Evolutionary conservation across 352 stramenopile species (phyloP).

Genomic region (Pythium insidiosum): DNA sequence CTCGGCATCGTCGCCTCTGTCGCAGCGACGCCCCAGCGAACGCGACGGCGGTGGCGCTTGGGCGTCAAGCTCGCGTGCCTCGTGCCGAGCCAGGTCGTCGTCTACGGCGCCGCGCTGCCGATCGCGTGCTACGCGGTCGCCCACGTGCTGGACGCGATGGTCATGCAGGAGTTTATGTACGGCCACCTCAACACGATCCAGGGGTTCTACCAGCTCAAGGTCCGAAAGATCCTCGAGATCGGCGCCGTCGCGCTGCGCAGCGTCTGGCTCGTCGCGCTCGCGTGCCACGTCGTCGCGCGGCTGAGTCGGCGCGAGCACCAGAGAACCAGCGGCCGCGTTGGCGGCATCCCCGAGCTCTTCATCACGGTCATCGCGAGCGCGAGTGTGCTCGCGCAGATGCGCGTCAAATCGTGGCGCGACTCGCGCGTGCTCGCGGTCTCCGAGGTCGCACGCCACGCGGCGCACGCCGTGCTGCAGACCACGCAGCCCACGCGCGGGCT

Average conservation of each 20-base stretch:
- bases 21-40: too few relatives aligned
- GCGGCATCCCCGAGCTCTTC: too few relatives aligned
- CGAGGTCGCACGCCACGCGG: too few relatives aligned
- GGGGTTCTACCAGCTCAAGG: slow-evolving; percentile 18
- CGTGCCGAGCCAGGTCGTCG: slow-evolving; percentile 36
- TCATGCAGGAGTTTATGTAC: slow-evolving; percentile 26
- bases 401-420: too few relatives aligned
- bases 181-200: slow-evolving; percentile 20
- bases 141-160: slow-evolving; percentile 30
- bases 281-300: slow-evolving; percentile 19
- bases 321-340: too few relatives aligned
- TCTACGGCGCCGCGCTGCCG: slow-evolving; percentile 34
- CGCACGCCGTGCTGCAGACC: too few relatives aligned
- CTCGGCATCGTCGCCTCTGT: slow-evolving; percentile 13
- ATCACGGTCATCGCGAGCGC: too few relatives aligned
- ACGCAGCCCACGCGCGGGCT: too few relatives aligned
- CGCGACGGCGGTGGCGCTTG: too few relatives aligned
- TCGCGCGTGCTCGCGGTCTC: too few relatives aligned
- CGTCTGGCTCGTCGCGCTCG: slow-evolving; percentile 27
- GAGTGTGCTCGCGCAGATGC: too few relatives aligned
- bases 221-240: slow-evolving; percentile 18
- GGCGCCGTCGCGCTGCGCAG: slow-evolving; percentile 34
- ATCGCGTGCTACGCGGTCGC: slow-evolving; percentile 33
- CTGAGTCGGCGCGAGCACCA: too few relatives aligned
- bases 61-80: slow-evolving; percentile 19